Conservation (phyloP, 78 protist species). For the Chrysochromulina parva region DNA sequence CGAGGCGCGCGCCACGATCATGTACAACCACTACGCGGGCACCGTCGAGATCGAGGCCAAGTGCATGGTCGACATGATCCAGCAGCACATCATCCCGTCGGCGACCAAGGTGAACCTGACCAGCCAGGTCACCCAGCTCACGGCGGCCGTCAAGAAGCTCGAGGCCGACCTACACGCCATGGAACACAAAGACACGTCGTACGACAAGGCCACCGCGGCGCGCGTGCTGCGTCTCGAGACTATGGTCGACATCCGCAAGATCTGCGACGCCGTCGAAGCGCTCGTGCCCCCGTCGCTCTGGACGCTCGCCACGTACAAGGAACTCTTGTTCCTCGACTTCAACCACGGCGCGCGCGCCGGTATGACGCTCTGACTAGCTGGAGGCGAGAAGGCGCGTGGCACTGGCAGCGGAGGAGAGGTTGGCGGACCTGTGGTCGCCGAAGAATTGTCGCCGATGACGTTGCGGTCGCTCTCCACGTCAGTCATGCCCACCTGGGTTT, state of each 20-base stretch:
- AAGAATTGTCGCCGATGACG: too few relatives aligned
- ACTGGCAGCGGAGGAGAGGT: too few relatives aligned
- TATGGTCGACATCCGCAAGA: conserved; percentile 32
- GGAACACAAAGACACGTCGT: neutral
- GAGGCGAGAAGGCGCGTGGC: too few relatives aligned
- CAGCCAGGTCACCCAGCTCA: neutral
- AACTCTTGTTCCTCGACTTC: conserved; percentile 42
- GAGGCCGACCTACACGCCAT: neutral
- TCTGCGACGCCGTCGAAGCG: conserved; percentile 38
- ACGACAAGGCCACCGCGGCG: conserved; percentile 16
- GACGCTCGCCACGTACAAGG: conserved; percentile 41
- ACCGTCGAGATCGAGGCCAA: conserved; percentile 78
- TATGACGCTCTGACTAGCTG: too few relatives aligned
- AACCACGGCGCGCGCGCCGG: neutral
- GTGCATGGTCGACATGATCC: conserved; percentile 62
- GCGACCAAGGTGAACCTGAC: neutral
- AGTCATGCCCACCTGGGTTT: too few relatives aligned
- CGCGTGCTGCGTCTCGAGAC: conserved; percentile 46
- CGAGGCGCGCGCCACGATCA: conserved; percentile 55
- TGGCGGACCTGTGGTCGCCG: too few relatives aligned
- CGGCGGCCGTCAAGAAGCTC: neutral
- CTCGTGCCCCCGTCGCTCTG: conserved; percentile 21
- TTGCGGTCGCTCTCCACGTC: too few relatives aligned
- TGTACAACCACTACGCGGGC: conserved; percentile 60
- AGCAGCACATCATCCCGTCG: conserved; percentile 41